Base-by-base conservation (phyloP, 441 rosid species). In the Erysimum cheiri region DNA sequence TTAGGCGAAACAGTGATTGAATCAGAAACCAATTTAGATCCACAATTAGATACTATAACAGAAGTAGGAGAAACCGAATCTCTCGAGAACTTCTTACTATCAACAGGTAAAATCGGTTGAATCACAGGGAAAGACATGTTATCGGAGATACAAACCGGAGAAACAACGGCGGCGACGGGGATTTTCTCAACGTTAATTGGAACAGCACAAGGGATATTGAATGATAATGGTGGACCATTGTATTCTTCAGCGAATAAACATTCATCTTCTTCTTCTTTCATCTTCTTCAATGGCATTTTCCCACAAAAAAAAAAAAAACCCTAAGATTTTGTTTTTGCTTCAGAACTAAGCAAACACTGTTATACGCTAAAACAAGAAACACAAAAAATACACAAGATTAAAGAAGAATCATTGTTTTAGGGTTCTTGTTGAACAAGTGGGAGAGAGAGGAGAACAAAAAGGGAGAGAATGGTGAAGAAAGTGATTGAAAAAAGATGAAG, bases 141-240 rank as follows among this genome's bases (percentile, higher is more conserved):
- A 6, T 81, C 86, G 8, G 85, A 77, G 32, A 85, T 60, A 52
- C 88, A 80, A 14, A 87, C 85, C 72, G 88, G 89, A 26, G 96
- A 78, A 44, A 92, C 98, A 1, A 87, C 94, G 22, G 96, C 78
- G 28, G 97, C 99, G 17, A 92, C 91, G 6, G 99, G 99, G 74
- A 94, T 90, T 49, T 74, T 84, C 58, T 81, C 82, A 8, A 86
- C 81, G 77, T 94, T 92, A 76, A 94, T 87, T 2, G 98, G 99
- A 64, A 90, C 80, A 5, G 96, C 98, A 36, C 90, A 91, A n/a
- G 99, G 99, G 28, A 94, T 81, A 69, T 88, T 86, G 80, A 82
- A 87, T 35, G 83, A 49, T 60, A 94, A 60, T 32, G 98, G 99
- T 2, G 98, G 99, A 22, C 99, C 99, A 22, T 78, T 72, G 70